Percentiles rank a stretch among this genome's conserved stretches.
Evolutionary conservation across 2,329 filamentous ascomycete species (phyloP).

Genomic region (Paraphoma sp.): DNA sequence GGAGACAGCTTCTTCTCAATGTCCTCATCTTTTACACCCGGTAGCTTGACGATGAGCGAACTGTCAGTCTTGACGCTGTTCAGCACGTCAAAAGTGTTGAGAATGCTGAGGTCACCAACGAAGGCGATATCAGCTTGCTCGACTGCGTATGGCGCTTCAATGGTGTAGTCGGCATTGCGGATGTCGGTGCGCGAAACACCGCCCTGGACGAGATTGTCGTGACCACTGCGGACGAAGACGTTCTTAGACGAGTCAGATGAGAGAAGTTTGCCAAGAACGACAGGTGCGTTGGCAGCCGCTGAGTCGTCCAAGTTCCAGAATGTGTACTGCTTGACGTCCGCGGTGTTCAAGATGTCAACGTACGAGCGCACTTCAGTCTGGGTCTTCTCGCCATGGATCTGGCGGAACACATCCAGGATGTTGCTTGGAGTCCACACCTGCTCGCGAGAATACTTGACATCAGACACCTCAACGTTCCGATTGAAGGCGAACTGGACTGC

Average conservation of each 20-base stretch:
- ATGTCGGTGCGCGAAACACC: constrained; percentile 86
- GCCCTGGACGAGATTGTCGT: constrained; percentile 72
- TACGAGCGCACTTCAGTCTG: constrained; percentile 53
- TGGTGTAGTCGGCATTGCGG: constrained; percentile 78
- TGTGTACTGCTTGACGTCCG: constrained; percentile 78
- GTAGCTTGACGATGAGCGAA: constrained; percentile 76
- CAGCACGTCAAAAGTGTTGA: constrained; percentile 78
- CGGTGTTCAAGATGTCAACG: constrained; percentile 60
- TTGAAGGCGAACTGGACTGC: constrained; percentile 73
- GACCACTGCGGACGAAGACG: constrained; percentile 63
- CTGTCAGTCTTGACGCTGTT: constrained; percentile 73
- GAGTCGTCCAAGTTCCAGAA: constrained; percentile 94
- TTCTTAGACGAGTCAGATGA: constrained; percentile 67
- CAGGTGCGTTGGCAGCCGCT: constrained; percentile 67
- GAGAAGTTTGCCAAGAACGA: constrained; percentile 65
- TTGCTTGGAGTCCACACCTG: constrained; percentile 68
- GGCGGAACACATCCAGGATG: constrained; percentile 56
- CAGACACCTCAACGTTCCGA: constrained; percentile 70
- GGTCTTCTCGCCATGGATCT: constrained; percentile 51
- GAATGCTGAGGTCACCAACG: constrained; percentile 78
- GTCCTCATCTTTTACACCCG: constrained; percentile 85
- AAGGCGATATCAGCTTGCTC: constrained; percentile 80
- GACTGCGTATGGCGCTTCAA: constrained; percentile 84
- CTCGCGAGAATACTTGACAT: constrained; percentile 88
- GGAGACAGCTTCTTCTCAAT: constrained; percentile 83